These are phyloP conservation scores for Aspergillus egyptiacus DNA, from an alignment of 495 filamentous ascomycete species.

Conservation along the genomic window DNA sequence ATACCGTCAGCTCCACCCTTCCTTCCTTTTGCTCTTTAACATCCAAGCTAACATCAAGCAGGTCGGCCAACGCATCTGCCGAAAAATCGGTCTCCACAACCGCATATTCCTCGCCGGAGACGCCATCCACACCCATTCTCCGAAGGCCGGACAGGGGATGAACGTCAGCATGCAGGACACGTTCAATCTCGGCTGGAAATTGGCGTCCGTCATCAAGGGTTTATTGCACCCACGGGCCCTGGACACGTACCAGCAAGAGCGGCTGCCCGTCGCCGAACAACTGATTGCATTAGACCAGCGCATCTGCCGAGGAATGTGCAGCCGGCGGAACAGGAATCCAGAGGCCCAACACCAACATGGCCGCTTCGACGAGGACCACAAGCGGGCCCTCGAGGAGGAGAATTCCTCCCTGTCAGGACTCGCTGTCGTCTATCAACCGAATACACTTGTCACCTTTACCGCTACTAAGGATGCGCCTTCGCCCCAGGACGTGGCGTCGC, in stretches of 20 bases:
- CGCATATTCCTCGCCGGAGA: slow-evolving; percentile 46
- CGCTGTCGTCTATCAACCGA: too few species aligned
- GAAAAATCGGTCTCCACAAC: background rate
- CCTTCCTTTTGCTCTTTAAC: too few species aligned
- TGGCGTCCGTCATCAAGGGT: slow-evolving; percentile 34
- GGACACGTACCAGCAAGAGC: slow-evolving; percentile 26
- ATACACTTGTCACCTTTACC: too few species aligned
- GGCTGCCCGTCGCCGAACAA: slow-evolving; percentile 26
- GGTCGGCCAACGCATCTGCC: slow-evolving; percentile 7
- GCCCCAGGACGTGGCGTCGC: background rate
- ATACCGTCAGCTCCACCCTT: background rate
- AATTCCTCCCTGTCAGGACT: too few species aligned
- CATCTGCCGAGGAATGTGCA: slow-evolving; percentile 13
- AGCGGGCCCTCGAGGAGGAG: too few species aligned
- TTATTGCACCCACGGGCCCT: slow-evolving; percentile 26
- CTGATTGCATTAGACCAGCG: slow-evolving; percentile 14
- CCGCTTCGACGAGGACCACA: too few species aligned
- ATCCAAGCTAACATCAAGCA: background rate
- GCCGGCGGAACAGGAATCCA: too few species aligned
- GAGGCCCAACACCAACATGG: too few species aligned
- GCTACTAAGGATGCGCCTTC: background rate
- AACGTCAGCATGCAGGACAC: slow-evolving; percentile 49
- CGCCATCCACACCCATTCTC: slow-evolving; percentile 46
- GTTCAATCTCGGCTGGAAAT: slow-evolving; percentile 49
- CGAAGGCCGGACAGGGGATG: slow-evolving; percentile 48